Base-by-base conservation (phyloP, 1,284 basidiomycete genomes). In the Xerocomus nothofagi region DNA sequence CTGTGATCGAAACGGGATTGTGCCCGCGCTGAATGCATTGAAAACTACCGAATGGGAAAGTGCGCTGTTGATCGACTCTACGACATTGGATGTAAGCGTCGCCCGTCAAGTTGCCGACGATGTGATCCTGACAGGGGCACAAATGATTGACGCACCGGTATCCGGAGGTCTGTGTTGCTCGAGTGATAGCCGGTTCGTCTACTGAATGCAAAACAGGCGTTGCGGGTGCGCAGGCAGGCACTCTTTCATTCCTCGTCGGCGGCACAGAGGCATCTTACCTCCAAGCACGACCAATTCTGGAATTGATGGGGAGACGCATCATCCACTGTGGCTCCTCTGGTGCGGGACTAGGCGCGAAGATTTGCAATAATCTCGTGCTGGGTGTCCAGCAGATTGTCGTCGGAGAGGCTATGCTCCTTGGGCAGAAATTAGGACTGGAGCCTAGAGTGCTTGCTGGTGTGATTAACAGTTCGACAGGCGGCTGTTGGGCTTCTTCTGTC, bases 231-330 rank as follows among this genome's bases (percentile, higher is more conserved):
- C 84, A 87, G 62, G 87, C 87, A 6, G 90, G 80, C 27, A 91
- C 90, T 0, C 76, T 96, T n/a, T 84, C 89, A 17, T 96, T 96
- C 75, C 86, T 96, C 49, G 89, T 93, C 23, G 93, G 93, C n/a
- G 89, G 91, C 6, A 74, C 80, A 2, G 68, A 79, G 30, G 63
- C 69, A 5, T 76, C 80, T 14, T 93, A 87, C 61, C 63, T 73
- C n/a, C 70, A 72, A 21, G 82, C 88, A 7, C 71, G 77, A 44
- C 81, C 86, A 3, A 72, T 80, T 37, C 74, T 91, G 21, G 66
- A 77, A n/a, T 61, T 75, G 39, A 96, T 96, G 93, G 93, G 93
- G 7, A 78, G 78, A 48, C 81, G 86, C 6, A 82, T 90, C 45
- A 85, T 95, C 40, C 80, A 93, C 63, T 95, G 93, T 69, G 93